phyloP scores from a whole-genome alignment of 805 yeast species.

The Metschnikowia proteae region DNA sequence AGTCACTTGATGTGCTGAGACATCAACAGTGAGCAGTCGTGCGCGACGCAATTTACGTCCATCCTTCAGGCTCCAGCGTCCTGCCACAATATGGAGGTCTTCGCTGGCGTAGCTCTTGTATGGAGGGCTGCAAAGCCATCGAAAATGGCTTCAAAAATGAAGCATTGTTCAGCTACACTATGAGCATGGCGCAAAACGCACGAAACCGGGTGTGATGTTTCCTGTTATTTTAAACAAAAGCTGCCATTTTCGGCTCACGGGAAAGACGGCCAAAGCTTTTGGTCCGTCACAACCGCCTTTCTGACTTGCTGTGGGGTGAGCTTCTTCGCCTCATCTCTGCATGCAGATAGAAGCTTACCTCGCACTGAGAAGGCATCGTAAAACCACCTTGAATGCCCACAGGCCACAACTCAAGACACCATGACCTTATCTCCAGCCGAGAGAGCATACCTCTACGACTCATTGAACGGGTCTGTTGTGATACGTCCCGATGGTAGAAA shows the following conservation, averaged over 20 bases:
- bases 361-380: constrained; percentile 4
- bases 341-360: not conserved
- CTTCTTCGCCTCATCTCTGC: constrained; percentile 1
- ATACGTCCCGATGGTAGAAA: constrained; percentile 85
- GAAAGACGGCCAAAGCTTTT: too few species aligned
- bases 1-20: not conserved
- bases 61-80: not conserved
- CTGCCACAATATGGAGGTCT: not conserved
- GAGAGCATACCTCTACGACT: constrained; percentile 69
- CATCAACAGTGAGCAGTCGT: not conserved
- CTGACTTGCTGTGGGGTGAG: not conserved
- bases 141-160: too few species aligned
- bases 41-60: not conserved
- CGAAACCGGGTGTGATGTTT: too few species aligned
- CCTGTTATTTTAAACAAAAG: too few species aligned
- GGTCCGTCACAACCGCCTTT: not conserved
- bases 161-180: too few species aligned
- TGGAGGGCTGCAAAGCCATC: too few species aligned
- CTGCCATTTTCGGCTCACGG: too few species aligned
- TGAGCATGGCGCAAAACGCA: too few species aligned
- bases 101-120: too few species aligned
- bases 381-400: not conserved
- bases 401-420: not conserved
- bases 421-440: constrained; percentile 78
- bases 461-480: constrained; percentile 56